Conservation (phyloP, 108 stramenopile genomes). For the Craspedostauros australis region DNA sequence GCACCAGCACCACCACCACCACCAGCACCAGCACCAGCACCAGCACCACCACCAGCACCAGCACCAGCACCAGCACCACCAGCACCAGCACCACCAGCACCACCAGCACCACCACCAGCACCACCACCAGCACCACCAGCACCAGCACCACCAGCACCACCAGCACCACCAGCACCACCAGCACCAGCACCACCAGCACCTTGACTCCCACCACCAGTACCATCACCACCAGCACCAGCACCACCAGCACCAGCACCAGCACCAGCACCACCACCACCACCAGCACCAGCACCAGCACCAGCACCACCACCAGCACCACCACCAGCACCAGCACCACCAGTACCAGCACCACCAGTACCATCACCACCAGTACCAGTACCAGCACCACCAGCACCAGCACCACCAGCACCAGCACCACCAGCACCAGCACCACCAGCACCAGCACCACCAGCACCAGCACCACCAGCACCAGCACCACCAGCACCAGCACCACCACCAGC, state of each 20-base stretch:
- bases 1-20: constrained; percentile 4
- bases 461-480: neutral
- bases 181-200: no score
- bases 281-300: no score
- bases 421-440: constrained; percentile 1
- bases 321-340: no score
- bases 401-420: neutral
- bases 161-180: constrained; percentile 6
- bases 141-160: constrained; percentile 7
- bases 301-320: no score
- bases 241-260: no score
- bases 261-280: no score
- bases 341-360: no score
- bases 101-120: constrained; percentile 4
- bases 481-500: neutral
- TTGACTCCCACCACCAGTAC: no score
- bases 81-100: constrained; percentile 5
- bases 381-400: neutral
- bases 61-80: constrained; percentile 6
- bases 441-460: constrained; percentile 1
- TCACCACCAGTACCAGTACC: no score
- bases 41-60: constrained; percentile 7
- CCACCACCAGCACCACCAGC: neutral
- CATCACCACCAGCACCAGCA: no score
- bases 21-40: constrained; percentile 8